phyloP scores from a whole-genome alignment of 352 stramenopile genomes.

The Pythium apleroticum region DNA sequence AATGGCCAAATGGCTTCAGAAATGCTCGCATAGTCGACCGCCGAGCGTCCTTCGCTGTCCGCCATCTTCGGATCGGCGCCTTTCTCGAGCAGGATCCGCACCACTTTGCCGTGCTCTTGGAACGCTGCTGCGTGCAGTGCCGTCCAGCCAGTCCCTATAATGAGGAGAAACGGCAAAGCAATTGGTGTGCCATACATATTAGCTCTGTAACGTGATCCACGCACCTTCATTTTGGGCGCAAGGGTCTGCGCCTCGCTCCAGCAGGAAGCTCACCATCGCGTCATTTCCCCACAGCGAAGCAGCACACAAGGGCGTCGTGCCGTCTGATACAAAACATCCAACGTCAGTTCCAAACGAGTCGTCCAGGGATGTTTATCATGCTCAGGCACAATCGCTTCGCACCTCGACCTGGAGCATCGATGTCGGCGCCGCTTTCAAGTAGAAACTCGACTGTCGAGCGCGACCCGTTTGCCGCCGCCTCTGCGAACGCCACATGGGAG shows the following conservation, averaged over 20 bases:
- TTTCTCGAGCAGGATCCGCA: constrained; percentile 35
- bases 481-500: constrained; percentile 37
- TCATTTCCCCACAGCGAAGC: constrained; percentile 40
- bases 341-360: not conserved
- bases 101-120: constrained; percentile 44
- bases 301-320: constrained; percentile 38
- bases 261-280: constrained; percentile 35
- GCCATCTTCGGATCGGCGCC: constrained; percentile 32
- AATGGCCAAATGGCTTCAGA: constrained; percentile 45
- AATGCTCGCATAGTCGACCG: constrained; percentile 41
- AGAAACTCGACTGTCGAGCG: constrained; percentile 42
- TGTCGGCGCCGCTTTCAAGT: constrained; percentile 34
- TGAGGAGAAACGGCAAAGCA: not conserved
- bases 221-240: constrained; percentile 35
- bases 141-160: constrained; percentile 34
- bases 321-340: constrained; percentile 23
- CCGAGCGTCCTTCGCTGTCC: constrained; percentile 31
- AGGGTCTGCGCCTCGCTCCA: constrained; percentile 29
- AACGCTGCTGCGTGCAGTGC: constrained; percentile 40
- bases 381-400: not conserved
- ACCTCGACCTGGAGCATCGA: constrained; percentile 36
- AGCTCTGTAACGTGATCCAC: not conserved
- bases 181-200: not conserved
- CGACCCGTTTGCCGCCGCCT: constrained; percentile 38
- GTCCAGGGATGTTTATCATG: not conserved